These are phyloP conservation scores for Hymenoscyphus fraxineus DNA, from an alignment of 2,329 filamentous ascomycete species.

Conservation along the genomic window DNA sequence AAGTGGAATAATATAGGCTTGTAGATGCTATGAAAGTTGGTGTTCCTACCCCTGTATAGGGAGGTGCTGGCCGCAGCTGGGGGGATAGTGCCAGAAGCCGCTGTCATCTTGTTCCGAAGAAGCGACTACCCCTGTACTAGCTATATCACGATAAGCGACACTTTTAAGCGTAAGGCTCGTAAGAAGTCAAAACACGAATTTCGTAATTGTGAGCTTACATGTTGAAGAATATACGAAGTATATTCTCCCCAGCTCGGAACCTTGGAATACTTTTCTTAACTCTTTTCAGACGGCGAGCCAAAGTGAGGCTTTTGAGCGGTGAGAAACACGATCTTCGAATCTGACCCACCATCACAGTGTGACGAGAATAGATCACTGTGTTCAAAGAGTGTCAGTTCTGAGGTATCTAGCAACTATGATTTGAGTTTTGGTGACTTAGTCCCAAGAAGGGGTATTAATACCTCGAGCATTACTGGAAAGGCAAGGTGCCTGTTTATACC, in stretches of 20 bases:
- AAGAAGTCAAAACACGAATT: constrained; percentile 53
- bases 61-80: too few species aligned
- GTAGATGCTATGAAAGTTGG: too few species aligned
- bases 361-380: constrained; percentile 51
- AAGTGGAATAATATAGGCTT: too few species aligned
- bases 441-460: not conserved
- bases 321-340: not conserved
- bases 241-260: not conserved
- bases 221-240: not conserved
- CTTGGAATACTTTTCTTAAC: not conserved
- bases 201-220: constrained; percentile 47
- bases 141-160: not conserved
- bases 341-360: constrained; percentile 39
- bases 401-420: constrained; percentile 47
- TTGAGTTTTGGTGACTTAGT: constrained; percentile 30
- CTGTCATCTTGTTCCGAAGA: not conserved
- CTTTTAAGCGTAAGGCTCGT: constrained; percentile 37
- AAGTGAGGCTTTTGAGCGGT: constrained; percentile 37
- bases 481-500: too few species aligned
- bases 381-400: constrained; percentile 44
- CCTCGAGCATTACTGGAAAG: too few species aligned
- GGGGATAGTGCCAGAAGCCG: not conserved
- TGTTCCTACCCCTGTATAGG: too few species aligned
- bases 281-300: constrained; percentile 40
- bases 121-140: too few species aligned